A percentile compares a stretch with the other conserved stretches of the same genome.
These are phyloP conservation scores for Aspergillus sp. DNA, from an alignment of 2,329 filamentous ascomycete species.

Conservation along the genomic window DNA sequence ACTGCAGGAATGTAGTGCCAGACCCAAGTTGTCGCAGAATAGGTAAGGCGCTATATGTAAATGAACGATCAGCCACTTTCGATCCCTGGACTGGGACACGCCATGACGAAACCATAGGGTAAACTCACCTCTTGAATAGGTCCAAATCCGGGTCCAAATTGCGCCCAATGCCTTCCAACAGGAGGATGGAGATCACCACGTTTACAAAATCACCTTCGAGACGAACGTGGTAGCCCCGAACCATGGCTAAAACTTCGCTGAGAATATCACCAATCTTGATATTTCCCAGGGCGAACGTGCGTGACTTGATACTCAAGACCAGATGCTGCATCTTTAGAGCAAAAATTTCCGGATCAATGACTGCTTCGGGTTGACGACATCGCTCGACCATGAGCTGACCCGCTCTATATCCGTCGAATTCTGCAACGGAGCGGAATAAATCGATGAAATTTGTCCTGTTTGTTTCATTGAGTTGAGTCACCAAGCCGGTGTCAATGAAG, in stretches of 20 bases:
- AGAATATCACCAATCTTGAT: slow-evolving; percentile 95
- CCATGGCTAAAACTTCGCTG: slow-evolving; percentile 86
- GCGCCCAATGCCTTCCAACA: slow-evolving; percentile 90
- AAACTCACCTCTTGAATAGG: slow-evolving; percentile 65
- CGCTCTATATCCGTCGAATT: slow-evolving; percentile 94
- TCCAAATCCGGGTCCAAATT: slow-evolving; percentile 82
- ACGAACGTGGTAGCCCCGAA: slow-evolving; percentile 83
- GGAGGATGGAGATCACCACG: slow-evolving; percentile 88
- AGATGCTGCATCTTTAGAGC: slow-evolving; percentile 96
- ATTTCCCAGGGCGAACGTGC: slow-evolving; percentile 85
- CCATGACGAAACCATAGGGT: neutral
- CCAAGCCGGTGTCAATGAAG: slow-evolving; percentile 94
- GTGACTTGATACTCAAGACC: slow-evolving; percentile 82
- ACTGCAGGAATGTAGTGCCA: slow-evolving; percentile 47
- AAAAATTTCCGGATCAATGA: slow-evolving; percentile 85
- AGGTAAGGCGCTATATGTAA: slow-evolving; percentile 64
- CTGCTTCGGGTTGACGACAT: slow-evolving; percentile 85
- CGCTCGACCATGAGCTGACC: slow-evolving; percentile 94
- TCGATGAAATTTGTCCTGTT: slow-evolving; percentile 92
- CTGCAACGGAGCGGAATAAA: slow-evolving; percentile 90
- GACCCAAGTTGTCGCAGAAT: slow-evolving; percentile 85
- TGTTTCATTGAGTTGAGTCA: slow-evolving; percentile 82
- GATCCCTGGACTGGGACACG: neutral
- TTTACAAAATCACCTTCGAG: slow-evolving; percentile 98
- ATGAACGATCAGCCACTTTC: neutral